These are phyloP conservation scores for Plasmodium malariae DNA, from an alignment of 169 alveolate genomes.

Conservation along the genomic window DNA sequence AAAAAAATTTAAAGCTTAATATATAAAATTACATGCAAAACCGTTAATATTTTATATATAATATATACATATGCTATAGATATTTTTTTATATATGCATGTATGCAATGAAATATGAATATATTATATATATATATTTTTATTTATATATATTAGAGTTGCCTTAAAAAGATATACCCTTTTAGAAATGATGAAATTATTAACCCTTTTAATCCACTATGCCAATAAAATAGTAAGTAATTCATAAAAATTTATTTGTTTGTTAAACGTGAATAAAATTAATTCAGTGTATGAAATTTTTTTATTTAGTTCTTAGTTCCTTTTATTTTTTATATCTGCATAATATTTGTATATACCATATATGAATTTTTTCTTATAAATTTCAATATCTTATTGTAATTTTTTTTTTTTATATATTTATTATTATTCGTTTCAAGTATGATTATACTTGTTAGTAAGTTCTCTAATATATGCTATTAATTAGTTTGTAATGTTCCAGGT, in stretches of 20 bases:
- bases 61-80: conserved; percentile 1
- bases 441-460: no score
- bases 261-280: neutral
- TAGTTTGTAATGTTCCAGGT: no score
- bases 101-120: neutral
- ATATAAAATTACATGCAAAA: neutral
- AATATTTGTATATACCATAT: neutral
- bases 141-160: no score
- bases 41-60: neutral
- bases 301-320: no score
- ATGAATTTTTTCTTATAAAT: neutral
- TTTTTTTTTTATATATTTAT: neutral
- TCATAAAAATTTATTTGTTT: neutral
- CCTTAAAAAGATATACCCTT: conserved; percentile 53
- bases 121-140: neutral
- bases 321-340: neutral
- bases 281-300: no score
- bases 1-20: neutral
- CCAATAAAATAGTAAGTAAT: conserved; percentile 60
- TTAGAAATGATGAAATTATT: conserved; percentile 55
- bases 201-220: conserved; percentile 39
- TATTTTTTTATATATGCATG: conserved; percentile 1
- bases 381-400: neutral
- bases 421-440: no score
- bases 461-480: no score